A percentile compares a stretch with the other conserved stretches of the same genome.
These are phyloP conservation scores for Malus hybrid DNA, from an alignment of 331 rosid genomes.

Conservation along the genomic window DNA sequence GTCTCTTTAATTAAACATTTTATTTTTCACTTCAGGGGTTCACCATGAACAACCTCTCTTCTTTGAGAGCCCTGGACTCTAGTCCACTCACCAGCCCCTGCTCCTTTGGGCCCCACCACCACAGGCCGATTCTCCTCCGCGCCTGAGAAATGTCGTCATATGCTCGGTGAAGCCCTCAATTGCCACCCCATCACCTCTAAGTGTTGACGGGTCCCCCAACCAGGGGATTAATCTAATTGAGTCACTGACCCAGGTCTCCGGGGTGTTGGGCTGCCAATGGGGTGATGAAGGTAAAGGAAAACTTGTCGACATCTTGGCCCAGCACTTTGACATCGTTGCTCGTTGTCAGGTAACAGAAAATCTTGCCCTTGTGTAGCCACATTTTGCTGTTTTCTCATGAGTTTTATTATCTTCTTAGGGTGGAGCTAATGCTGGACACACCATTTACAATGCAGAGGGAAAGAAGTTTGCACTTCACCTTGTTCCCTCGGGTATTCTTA, in stretches of 20 bases:
- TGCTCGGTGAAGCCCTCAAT: constrained; percentile 37
- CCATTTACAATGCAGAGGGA: constrained; percentile 90
- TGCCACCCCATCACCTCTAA: constrained; percentile 36
- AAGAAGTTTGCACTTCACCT: constrained; percentile 95
- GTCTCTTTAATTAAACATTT: background rate
- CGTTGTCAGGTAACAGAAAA: constrained; percentile 78
- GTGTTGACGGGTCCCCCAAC: constrained; percentile 35
- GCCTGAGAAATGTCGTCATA: constrained; percentile 23
- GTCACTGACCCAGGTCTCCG: constrained; percentile 74
- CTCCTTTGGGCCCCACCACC: background rate
- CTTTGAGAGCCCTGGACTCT: constrained; percentile 29
- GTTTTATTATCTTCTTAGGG: constrained; percentile 38
- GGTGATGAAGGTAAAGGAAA: constrained; percentile 99
- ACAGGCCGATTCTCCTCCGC: background rate
- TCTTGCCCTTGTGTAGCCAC: background rate
- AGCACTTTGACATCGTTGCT: constrained; percentile 84
- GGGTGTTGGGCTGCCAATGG: constrained; percentile 91
- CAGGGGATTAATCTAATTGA: constrained; percentile 40
- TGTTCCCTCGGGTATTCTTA: constrained; percentile 90
- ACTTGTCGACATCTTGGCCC: constrained; percentile 81
- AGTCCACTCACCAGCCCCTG: constrained; percentile 10
- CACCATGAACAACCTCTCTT: constrained; percentile 40
- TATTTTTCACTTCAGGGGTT: background rate
- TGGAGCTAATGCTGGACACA: constrained; percentile 96
- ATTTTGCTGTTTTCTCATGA: background rate